These are phyloP conservation scores for Malassezia nana DNA, from an alignment of 1,284 basidiomycete genomes.

Conservation along the genomic window DNA sequence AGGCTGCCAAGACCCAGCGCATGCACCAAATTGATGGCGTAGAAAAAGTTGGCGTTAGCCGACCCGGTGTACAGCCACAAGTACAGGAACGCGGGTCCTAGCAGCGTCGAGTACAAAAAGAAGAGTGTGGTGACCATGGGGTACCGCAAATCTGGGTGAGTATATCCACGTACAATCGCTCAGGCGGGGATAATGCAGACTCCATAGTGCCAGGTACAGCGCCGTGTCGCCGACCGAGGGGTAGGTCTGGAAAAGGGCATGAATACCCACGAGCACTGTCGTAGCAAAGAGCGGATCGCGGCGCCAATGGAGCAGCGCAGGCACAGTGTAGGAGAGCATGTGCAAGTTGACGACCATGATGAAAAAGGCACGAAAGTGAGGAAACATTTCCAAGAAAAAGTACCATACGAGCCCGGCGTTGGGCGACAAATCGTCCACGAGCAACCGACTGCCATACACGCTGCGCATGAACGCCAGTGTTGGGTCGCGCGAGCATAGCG, in stretches of 20 bases:
- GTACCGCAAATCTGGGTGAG: conserved; percentile 64
- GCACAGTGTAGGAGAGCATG: conserved; percentile 69
- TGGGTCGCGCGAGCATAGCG: conserved; percentile 1
- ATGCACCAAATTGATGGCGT: conserved; percentile 86
- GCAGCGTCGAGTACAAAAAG: conserved; percentile 70
- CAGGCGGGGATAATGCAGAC: conserved; percentile 49
- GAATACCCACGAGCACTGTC: conserved; percentile 66
- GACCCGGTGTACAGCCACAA: conserved; percentile 85
- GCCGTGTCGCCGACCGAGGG: conserved; percentile 79
- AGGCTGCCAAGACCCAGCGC: conserved; percentile 75
- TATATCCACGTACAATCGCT: not conserved
- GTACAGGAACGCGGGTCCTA: conserved; percentile 82
- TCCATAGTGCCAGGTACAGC: conserved; percentile 68
- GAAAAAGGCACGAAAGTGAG: conserved; percentile 92
- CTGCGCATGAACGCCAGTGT: conserved; percentile 61
- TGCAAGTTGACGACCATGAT: conserved; percentile 88
- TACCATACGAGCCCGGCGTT: conserved; percentile 97
- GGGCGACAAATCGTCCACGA: conserved; percentile 58
- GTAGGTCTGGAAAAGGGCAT: conserved; percentile 82
- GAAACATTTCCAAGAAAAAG: conserved; percentile 99
- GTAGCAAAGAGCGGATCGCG: conserved; percentile 76
- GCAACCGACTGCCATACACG: conserved; percentile 48
- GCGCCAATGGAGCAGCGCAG: conserved; percentile 66
- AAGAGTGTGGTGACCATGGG: conserved; percentile 75
- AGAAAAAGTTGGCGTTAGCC: conserved; percentile 97